These are phyloP conservation scores for Apiospora koreana DNA, from an alignment of 2,329 filamentous ascomycete species.

Conservation along the genomic window DNA sequence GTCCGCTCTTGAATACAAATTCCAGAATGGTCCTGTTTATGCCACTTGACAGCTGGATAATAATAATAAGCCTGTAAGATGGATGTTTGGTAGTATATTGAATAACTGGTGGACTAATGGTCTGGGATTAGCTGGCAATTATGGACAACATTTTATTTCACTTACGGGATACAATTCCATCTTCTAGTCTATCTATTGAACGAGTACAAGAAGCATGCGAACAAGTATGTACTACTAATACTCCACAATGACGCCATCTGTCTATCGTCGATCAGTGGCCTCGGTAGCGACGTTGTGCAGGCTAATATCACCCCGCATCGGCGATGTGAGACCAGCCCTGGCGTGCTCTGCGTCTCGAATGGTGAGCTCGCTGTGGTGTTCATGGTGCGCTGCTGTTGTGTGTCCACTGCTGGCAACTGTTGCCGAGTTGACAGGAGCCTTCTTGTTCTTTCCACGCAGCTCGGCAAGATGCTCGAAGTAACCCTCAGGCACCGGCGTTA, in stretches of 20 bases:
- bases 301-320: slow-evolving; percentile 25
- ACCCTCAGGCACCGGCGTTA: slow-evolving; percentile 74
- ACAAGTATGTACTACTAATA: no score
- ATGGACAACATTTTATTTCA: no score
- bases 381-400: slow-evolving; percentile 17
- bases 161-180: no score
- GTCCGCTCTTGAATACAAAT: no score
- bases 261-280: background rate
- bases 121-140: no score
- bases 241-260: background rate
- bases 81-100: no score
- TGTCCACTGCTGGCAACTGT: slow-evolving; percentile 23
- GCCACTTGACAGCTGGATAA: no score
- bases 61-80: no score
- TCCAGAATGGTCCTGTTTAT: no score
- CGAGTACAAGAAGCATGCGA: no score
- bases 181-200: no score
- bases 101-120: no score
- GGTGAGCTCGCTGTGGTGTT: slow-evolving; percentile 14
- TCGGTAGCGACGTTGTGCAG: slow-evolving; percentile 26
- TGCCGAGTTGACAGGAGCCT: slow-evolving; percentile 33
- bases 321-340: slow-evolving; percentile 15
- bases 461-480: slow-evolving; percentile 83
- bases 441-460: slow-evolving; percentile 69
- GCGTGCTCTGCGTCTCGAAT: slow-evolving; percentile 10